Conservation (phyloP, 257 asterid species). For the Petrea volubilis region DNA sequence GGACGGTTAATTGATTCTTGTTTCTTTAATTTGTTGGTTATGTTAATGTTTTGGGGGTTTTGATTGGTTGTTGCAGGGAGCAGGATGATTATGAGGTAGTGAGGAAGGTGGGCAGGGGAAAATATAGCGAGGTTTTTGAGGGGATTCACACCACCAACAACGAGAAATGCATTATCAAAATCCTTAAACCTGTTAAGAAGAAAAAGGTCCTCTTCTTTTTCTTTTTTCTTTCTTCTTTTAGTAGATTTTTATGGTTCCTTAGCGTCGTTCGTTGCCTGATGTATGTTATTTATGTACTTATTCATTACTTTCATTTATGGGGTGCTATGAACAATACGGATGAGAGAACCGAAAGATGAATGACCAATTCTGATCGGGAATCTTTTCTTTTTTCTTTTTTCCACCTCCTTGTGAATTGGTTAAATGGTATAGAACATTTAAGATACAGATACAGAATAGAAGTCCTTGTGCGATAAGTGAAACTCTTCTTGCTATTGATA, state of each 20-base stretch:
- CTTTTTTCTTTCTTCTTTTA: neutral
- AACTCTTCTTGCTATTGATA: neutral
- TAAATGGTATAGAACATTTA: neutral
- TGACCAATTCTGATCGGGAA: constrained; percentile 13
- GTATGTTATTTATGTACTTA: neutral
- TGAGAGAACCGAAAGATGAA: neutral
- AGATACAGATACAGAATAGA: neutral
- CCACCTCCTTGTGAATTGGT: neutral
- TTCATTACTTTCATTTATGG: neutral
- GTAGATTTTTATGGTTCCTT: neutral
- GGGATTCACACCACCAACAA: constrained; percentile 74
- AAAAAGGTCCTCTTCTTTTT: constrained; percentile 57
- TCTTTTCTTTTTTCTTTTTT: neutral
- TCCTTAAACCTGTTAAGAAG: constrained; percentile 95
- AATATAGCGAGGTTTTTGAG: constrained; percentile 94
- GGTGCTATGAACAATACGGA: neutral
- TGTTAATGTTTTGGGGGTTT: constrained; percentile 8
- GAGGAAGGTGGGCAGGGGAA: constrained; percentile 95
- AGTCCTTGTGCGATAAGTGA: neutral
- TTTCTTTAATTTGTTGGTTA: neutral
- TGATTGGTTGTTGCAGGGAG: constrained; percentile 61
- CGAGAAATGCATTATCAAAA: constrained; percentile 86
- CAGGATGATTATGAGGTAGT: constrained; percentile 96
- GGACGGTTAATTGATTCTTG: neutral
- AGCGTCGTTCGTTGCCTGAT: neutral